These are phyloP conservation scores for Cercospora sp. DNA, from an alignment of 2,329 filamentous ascomycete genomes.

Conservation along the genomic window DNA sequence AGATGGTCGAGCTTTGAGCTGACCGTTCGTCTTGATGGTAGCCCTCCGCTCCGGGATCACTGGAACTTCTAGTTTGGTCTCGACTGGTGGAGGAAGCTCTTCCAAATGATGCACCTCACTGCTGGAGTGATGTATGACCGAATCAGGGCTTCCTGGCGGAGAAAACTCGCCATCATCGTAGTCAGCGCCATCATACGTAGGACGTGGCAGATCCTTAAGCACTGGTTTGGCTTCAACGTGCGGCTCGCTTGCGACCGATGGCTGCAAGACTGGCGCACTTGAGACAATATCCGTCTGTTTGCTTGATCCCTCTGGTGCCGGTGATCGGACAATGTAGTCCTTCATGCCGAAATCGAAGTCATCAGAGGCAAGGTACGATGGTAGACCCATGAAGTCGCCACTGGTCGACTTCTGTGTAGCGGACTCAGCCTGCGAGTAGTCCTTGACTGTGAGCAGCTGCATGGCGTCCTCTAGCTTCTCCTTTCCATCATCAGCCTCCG, in stretches of 20 bases:
- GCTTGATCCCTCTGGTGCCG: conserved; percentile 36
- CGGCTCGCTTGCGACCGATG: conserved; percentile 18
- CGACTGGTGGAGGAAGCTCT: conserved; percentile 21
- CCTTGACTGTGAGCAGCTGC: conserved; percentile 38
- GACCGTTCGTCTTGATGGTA: conserved; percentile 83
- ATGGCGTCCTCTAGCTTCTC: conserved; percentile 39
- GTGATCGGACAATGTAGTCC: conserved; percentile 54
- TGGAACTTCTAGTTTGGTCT: conserved; percentile 20
- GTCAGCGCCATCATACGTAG: conserved; percentile 23
- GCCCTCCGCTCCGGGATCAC: conserved; percentile 75
- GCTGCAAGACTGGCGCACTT: conserved; percentile 28
- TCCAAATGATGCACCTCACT: conserved; percentile 27
- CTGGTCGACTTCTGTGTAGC: conserved; percentile 21
- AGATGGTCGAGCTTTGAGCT: conserved; percentile 84
- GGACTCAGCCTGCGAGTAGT: conserved; percentile 36
- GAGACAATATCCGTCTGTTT: conserved; percentile 28
- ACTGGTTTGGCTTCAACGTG: conserved; percentile 24
- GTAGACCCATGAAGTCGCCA: conserved; percentile 36
- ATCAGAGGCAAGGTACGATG: conserved; percentile 46
- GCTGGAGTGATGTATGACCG: conserved; percentile 79
- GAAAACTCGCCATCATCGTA: conserved; percentile 31
- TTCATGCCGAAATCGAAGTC: conserved; percentile 58
- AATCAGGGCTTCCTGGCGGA: conserved; percentile 71
- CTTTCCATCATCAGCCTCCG: conserved; percentile 31
- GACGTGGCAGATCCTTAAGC: conserved; percentile 27